phyloP scores from a whole-genome alignment of 768 basidiomycete genomes.

The Amyloporia xantha region DNA sequence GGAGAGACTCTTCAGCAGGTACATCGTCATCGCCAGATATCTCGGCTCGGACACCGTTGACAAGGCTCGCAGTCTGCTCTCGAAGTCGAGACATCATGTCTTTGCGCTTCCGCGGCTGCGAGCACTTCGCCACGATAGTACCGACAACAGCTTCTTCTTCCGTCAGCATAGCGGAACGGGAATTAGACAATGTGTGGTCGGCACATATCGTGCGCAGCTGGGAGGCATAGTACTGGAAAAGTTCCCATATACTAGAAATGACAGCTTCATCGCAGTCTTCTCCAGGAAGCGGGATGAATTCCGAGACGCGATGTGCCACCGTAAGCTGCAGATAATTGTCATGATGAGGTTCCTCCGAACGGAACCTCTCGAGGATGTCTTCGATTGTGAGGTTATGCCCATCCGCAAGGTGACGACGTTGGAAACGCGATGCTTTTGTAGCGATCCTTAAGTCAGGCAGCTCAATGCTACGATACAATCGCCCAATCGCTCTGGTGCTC shows the following conservation, averaged over 20 bases:
- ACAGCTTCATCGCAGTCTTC: conserved; percentile 5
- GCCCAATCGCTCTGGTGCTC: conserved; percentile 52
- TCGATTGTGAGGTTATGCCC: conserved; percentile 19
- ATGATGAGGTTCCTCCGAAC: conserved; percentile 1
- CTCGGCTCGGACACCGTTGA: conserved; percentile 41
- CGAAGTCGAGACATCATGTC: conserved; percentile 50
- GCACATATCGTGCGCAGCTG: conserved; percentile 44
- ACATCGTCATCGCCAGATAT: conserved; percentile 43
- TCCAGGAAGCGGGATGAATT: conserved; percentile 15
- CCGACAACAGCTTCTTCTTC: conserved; percentile 64
- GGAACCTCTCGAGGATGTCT: conserved; percentile 22
- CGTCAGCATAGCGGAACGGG: conserved; percentile 37
- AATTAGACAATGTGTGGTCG: conserved; percentile 38
- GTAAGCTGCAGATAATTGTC: conserved; percentile 10
- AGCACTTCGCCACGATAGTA: conserved; percentile 57
- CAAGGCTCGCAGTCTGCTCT: conserved; percentile 48
- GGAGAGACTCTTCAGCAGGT: conserved; percentile 33
- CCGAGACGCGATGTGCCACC: conserved; percentile 15
- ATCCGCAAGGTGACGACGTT: conserved; percentile 16
- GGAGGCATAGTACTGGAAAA: conserved; percentile 33
- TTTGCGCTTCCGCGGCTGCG: conserved; percentile 46
- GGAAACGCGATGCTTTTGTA: conserved; percentile 12
- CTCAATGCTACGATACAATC: conserved; percentile 54
- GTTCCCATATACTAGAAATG: conserved; percentile 10
- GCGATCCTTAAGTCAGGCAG: conserved; percentile 31